Conservation (phyloP, 2,329 filamentous ascomycete species). For the Hypoxylon sp. region DNA sequence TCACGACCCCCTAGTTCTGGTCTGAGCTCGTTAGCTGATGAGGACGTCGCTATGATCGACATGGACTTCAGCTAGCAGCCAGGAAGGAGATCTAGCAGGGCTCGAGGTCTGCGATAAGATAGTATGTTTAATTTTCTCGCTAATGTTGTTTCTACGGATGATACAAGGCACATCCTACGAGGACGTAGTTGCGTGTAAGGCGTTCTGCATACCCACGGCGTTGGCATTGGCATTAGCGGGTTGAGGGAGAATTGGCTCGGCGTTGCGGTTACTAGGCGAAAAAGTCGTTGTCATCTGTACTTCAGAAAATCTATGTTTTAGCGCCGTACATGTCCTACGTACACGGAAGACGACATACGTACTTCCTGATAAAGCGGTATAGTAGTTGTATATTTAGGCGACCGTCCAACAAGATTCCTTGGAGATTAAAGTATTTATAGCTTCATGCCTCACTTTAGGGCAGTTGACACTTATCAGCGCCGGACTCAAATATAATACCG, state of each 20-base stretch:
- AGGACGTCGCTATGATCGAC: conserved; percentile 60
- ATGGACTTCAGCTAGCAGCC: conserved; percentile 37
- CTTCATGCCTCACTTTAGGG: background rate
- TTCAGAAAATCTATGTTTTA: background rate
- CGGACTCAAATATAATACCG: conserved; percentile 5
- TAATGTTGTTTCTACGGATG: background rate
- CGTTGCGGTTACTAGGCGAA: background rate
- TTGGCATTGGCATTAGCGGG: conserved; percentile 12
- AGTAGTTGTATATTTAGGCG: background rate
- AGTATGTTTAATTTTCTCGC: background rate
- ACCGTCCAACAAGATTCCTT: background rate
- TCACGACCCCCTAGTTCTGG: conserved; percentile 68
- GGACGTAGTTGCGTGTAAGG: background rate
- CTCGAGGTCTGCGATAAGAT: background rate
- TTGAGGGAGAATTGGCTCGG: background rate
- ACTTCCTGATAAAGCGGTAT: background rate
- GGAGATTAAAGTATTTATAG: background rate
- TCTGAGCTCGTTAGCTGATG: conserved; percentile 70
- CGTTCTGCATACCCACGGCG: conserved; percentile 33
- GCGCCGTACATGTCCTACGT: background rate
- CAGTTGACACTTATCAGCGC: background rate
- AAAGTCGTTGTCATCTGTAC: background rate
- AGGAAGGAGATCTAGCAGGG: background rate
- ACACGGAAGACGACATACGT: background rate
- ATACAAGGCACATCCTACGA: background rate